A percentile compares a stretch with the other conserved stretches of the same genome.
Evolutionary conservation across 495 filamentous ascomycete species (phyloP).

Genomic region (Rhizodiscina lignyota): DNA sequence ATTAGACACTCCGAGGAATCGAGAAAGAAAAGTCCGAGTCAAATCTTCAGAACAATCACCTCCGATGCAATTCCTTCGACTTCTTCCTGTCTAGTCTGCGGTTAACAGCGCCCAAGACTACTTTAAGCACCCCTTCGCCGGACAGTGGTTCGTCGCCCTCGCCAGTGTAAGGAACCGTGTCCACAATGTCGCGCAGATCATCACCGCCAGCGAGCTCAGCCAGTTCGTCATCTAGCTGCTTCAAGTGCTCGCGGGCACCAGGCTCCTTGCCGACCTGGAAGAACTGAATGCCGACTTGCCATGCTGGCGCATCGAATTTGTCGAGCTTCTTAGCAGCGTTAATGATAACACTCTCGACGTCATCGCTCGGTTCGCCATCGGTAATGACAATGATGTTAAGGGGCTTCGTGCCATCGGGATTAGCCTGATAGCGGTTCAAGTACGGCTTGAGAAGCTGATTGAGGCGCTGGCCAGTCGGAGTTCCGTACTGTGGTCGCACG

Average conservation of each 20-base stretch:
- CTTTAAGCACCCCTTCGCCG: constrained; percentile 65
- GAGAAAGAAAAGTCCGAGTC: too few species aligned
- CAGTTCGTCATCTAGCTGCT: constrained; percentile 67
- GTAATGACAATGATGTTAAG: constrained; percentile 91
- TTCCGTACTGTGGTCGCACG: constrained; percentile 48
- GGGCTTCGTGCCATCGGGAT: constrained; percentile 46
- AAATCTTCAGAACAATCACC: too few species aligned
- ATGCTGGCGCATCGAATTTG: constrained; percentile 49
- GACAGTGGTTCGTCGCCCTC: constrained; percentile 27
- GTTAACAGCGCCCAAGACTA: constrained; percentile 52
- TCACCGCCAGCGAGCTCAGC: constrained; percentile 28
- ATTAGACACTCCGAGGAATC: too few species aligned
- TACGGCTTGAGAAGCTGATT: constrained; percentile 62
- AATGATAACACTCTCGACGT: constrained; percentile 57
- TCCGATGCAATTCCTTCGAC: constrained; percentile 12
- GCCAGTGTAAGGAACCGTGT: constrained; percentile 66
- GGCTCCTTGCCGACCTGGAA: constrained; percentile 80
- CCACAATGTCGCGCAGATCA: constrained; percentile 74
- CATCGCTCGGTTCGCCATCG: constrained; percentile 74
- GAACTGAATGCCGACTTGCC: constrained; percentile 92
- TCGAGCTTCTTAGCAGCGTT: constrained; percentile 55
- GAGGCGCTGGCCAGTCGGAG: constrained; percentile 61
- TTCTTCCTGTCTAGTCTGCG: constrained; percentile 37
- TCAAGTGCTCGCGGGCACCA: constrained; percentile 43
- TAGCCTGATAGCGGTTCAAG: constrained; percentile 23